A percentile compares a stretch with the other conserved stretches of the same genome.
Evolutionary conservation across 768 basidiomycete genomes (phyloP).

Genomic region (Lactifluus rugatus): DNA sequence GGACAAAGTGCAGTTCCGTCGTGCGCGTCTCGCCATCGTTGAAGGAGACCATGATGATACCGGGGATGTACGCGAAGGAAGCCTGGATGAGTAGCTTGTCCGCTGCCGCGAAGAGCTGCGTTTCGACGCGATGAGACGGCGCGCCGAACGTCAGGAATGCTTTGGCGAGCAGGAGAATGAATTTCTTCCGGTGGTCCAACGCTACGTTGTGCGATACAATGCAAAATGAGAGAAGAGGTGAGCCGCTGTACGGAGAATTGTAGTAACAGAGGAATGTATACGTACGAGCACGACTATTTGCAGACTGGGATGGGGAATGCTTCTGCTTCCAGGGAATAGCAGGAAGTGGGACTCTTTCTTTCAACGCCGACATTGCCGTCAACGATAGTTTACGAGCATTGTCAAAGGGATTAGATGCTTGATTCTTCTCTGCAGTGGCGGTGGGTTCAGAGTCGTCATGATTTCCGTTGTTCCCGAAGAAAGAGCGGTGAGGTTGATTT

Average conservation of each 20-base stretch:
- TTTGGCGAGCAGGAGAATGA: conserved; percentile 78
- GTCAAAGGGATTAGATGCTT: not conserved
- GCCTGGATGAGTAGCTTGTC: conserved; percentile 68
- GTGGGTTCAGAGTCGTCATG: not conserved
- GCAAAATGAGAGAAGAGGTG: too few relatives aligned
- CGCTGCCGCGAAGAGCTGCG: conserved; percentile 74
- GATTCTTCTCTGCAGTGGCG: not conserved
- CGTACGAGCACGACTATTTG: conserved; percentile 11
- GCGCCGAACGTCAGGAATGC: conserved; percentile 87
- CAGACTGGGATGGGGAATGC: conserved; percentile 5
- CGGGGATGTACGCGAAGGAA: conserved; percentile 75
- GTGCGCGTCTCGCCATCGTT: conserved; percentile 63
- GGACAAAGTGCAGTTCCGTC: conserved; percentile 78
- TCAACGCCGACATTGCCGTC: conserved; percentile 6
- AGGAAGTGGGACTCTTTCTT: conserved; percentile 7
- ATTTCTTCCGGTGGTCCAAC: conserved; percentile 37
- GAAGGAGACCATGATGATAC: conserved; percentile 73
- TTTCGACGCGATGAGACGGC: conserved; percentile 89
- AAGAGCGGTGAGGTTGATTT: conserved; percentile 10
- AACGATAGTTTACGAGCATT: not conserved
- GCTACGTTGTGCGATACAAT: not conserved
- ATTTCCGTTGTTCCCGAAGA: conserved; percentile 4
- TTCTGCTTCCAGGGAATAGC: conserved; percentile 8
- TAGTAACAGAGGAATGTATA: not conserved
- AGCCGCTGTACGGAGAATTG: not conserved